Evolutionary conservation across 805 yeast genomes (phyloP), one percentile per base, ranked within the genome.

Genomic region (Metschnikowia koreensis): DNA sequence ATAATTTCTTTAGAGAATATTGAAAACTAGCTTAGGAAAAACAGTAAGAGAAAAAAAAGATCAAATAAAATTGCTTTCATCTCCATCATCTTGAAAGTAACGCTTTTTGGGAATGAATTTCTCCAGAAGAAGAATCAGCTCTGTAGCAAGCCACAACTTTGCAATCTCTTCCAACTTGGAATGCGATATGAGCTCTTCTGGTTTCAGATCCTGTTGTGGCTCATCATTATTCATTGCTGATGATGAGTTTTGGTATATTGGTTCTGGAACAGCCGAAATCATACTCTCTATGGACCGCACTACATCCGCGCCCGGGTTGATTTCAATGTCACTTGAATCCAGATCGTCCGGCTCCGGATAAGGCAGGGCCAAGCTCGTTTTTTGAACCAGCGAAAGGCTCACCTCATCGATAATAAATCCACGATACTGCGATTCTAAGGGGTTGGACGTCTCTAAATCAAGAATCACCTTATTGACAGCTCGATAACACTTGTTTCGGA

Each of bases 391-490:
- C 6, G 44, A 33, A 1, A 50, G 48, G 28, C 48, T 48, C 26
- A 44, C 41, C 8, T 49, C 55, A 2, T 39, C 51, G 28, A 46
- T 44, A 1, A 47, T 27, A 7, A 26, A 11, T 12, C 58, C 56
- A 15, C 41, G 51, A 36, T 57, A 53, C 22, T 50, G 54, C n/a
- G 37, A 48, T 11, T 51, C 51, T 7, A 48, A 29, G 9, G 44
- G 38, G 3, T 22, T 31, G 7, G 47, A 38, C 22, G 39, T 15
- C 11, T 61, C 60, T 31, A 74, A 63, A 46, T 74, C 66, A 41
- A 88, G 68, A 7, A 87, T 81, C 5, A 84, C 83, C 60, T 78
- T 77, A 67, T 91, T 91, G 11, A 91, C 90, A 38, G 83, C 65
- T 37, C 82, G 76, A 10, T 91, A 88, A 50, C 93, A 83, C 51